Percentiles rank a stretch among this genome's conserved stretches.
Conservation (phyloP, 192 early-diverging fungal genomes). For the Coemansia sp. region DNA sequence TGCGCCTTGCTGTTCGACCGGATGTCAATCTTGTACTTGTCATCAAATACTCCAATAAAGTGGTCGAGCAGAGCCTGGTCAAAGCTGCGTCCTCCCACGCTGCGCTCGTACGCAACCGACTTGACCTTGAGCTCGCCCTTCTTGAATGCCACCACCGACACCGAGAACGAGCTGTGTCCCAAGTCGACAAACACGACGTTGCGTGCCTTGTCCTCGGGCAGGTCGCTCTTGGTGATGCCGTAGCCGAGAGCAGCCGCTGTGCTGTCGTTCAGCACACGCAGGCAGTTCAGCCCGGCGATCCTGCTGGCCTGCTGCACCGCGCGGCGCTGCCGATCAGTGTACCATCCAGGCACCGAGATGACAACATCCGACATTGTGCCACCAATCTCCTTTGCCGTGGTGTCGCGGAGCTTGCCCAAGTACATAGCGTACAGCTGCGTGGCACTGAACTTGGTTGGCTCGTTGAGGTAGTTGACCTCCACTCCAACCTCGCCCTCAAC, state of each 20-base stretch:
- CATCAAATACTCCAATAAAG: slow-evolving; percentile 84
- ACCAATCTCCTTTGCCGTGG: slow-evolving; percentile 78
- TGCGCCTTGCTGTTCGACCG: slow-evolving; percentile 84
- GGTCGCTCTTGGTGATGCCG: slow-evolving; percentile 96
- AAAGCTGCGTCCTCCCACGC: slow-evolving; percentile 95
- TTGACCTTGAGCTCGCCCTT: slow-evolving; percentile 96
- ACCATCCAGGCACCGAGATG: slow-evolving; percentile 93
- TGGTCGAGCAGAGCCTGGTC: slow-evolving; percentile 88
- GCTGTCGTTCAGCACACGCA: slow-evolving; percentile 91
- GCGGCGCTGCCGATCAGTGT: slow-evolving; percentile 89
- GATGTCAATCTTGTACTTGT: slow-evolving; percentile 96
- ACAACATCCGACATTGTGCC: slow-evolving; percentile 90
- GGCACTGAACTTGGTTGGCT: slow-evolving; percentile 77
- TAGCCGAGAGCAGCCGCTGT: slow-evolving; percentile 95
- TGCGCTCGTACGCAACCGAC: slow-evolving; percentile 88
- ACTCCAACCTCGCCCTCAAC: slow-evolving; percentile 86
- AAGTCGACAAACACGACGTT: slow-evolving; percentile 94
- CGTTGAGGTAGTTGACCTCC: slow-evolving; percentile 79
- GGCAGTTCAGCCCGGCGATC: slow-evolving; percentile 86
- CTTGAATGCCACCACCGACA: slow-evolving; percentile 87
- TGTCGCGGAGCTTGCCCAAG: slow-evolving; percentile 89
- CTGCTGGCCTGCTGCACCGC: slow-evolving; percentile 84
- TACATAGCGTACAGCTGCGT: slow-evolving; percentile 95
- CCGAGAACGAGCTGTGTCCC: slow-evolving; percentile 84
- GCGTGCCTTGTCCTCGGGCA: slow-evolving; percentile 91